A percentile compares a stretch with the other conserved stretches of the same genome.
Evolutionary conservation across 345 rosid species (phyloP).

Genomic region (Brassica incana): DNA sequence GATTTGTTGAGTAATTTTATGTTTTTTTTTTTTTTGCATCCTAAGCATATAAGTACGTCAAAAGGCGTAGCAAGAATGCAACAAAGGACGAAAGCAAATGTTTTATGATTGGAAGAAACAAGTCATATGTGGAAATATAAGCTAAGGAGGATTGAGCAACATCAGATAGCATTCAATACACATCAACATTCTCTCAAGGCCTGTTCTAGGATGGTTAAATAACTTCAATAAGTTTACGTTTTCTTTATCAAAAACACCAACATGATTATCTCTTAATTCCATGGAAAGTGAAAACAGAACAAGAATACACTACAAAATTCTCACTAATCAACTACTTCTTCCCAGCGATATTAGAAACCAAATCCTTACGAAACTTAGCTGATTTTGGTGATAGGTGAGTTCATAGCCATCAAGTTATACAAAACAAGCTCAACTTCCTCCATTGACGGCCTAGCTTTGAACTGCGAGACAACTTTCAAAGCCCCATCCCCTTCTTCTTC

Average conservation of each 20-base stretch:
- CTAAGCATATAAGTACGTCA: no score
- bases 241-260: neutral
- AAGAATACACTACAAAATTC: neutral
- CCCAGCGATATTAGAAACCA: constrained; percentile 73
- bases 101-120: no score
- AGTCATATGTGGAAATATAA: no score
- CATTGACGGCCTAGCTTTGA: constrained; percentile 63
- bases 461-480: constrained; percentile 71
- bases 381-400: constrained; percentile 64
- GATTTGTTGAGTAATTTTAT: no score
- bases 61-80: no score
- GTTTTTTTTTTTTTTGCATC: no score
- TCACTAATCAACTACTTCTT: constrained; percentile 45
- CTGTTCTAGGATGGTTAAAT: constrained; percentile 42
- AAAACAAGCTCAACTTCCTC: constrained; percentile 77
- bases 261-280: neutral
- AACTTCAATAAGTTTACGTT: neutral
- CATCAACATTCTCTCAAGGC: constrained; percentile 47
- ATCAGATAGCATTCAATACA: neutral
- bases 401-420: constrained; percentile 83
- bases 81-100: no score
- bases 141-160: neutral
- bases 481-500: constrained; percentile 54
- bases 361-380: constrained; percentile 64
- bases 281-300: neutral